phyloP scores from a whole-genome alignment of 257 asterid species.

The Rauvolfia tetraphylla region DNA sequence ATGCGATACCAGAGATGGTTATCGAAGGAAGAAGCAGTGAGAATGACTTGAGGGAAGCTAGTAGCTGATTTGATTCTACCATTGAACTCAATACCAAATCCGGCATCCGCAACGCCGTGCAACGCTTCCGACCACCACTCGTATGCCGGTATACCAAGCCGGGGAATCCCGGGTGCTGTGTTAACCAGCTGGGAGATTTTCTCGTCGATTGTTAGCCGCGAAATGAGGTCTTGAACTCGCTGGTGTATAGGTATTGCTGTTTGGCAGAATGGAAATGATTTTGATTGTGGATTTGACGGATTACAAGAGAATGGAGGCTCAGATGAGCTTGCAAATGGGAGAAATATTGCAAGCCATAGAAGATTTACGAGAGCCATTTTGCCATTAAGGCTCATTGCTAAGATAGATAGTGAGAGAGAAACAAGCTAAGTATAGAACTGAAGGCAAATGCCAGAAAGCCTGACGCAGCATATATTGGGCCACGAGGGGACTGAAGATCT shows the following conservation, averaged over 20 bases:
- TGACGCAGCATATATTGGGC: neutral
- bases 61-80: conserved; percentile 62
- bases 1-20: conserved; percentile 75
- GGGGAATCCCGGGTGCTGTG: conserved; percentile 63
- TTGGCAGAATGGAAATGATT: conserved; percentile 53
- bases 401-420: neutral
- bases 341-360: conserved; percentile 7
- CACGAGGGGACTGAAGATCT: too few relatives aligned
- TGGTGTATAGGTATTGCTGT: conserved; percentile 41
- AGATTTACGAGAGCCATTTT: conserved; percentile 17
- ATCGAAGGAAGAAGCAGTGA: conserved; percentile 86
- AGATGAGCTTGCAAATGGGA: conserved; percentile 22
- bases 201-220: conserved; percentile 73
- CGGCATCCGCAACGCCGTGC: conserved; percentile 82
- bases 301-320: conserved; percentile 73
- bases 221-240: conserved; percentile 65
- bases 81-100: conserved; percentile 49
- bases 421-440: neutral
- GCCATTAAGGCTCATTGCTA: conserved; percentile 36
- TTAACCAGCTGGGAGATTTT: conserved; percentile 74
- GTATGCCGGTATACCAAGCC: conserved; percentile 78
- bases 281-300: conserved; percentile 34
- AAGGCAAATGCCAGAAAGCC: neutral
- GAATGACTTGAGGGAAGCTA: conserved; percentile 87
- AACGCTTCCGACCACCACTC: conserved; percentile 95